phyloP scores from a whole-genome alignment of 2,329 filamentous ascomycete genomes.

The Fusarium guadeloupense region DNA sequence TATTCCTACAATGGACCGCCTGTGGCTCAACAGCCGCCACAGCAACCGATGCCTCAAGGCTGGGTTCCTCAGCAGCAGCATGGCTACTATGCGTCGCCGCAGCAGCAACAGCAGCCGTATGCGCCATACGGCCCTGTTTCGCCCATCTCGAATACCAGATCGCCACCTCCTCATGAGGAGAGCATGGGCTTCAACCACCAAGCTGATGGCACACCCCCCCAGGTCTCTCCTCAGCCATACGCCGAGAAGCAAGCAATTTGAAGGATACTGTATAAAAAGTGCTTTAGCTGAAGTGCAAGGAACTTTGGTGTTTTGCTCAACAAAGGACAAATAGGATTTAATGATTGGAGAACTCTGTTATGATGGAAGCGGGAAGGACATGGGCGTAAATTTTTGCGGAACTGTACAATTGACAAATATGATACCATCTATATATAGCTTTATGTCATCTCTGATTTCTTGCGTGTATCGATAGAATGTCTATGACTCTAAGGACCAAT shows the following conservation, averaged over 20 bases:
- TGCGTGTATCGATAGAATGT: not conserved
- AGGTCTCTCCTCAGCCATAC: constrained; percentile 29
- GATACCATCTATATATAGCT: constrained; percentile 36
- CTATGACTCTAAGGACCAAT: not conserved
- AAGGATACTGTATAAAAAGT: no score
- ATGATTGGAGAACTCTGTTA: not conserved
- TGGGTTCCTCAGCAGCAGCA: constrained; percentile 1
- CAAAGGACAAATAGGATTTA: not conserved
- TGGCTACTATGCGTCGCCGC: not conserved
- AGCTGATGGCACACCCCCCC: constrained; percentile 43
- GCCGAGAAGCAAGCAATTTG: constrained; percentile 34
- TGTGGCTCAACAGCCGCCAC: constrained; percentile 11
- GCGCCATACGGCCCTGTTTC: not conserved
- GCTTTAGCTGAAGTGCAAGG: no score
- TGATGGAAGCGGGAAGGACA: not conserved
- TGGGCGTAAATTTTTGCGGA: not conserved
- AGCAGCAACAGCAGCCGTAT: constrained; percentile 2
- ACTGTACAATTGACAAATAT: constrained; percentile 10
- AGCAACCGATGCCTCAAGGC: not conserved
- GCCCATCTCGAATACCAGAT: constrained; percentile 1
- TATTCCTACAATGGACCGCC: constrained; percentile 23
- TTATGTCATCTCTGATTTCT: not conserved
- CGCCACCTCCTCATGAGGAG: constrained; percentile 43
- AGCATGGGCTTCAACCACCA: constrained; percentile 47
- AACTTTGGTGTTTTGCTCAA: no score